Conservation (phyloP, 2,329 filamentous ascomycete genomes). For the Sporothrix luriei region DNA sequence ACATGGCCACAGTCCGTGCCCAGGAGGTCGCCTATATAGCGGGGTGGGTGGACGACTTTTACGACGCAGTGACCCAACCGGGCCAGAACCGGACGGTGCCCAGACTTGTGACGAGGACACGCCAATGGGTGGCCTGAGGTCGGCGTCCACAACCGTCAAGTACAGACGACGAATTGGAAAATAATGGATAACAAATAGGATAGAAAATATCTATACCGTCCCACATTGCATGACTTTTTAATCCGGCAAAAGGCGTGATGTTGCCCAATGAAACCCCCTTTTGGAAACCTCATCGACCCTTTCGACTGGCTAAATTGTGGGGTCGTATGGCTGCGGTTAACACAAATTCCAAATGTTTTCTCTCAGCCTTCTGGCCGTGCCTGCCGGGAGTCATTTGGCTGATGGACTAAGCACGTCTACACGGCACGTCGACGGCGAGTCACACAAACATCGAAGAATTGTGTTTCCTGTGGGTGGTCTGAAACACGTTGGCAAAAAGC, state of each 20-base stretch:
- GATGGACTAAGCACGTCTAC: too few relatives aligned
- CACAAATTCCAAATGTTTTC: too few relatives aligned
- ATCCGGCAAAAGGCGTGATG: neutral
- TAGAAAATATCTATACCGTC: neutral
- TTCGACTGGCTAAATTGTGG: neutral
- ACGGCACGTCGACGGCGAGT: neutral
- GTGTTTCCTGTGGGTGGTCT: neutral
- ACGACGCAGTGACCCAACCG: constrained; percentile 33
- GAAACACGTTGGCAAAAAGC: neutral
- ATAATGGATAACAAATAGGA: neutral
- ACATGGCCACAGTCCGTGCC: constrained; percentile 50
- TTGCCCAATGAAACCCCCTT: neutral
- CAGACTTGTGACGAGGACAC: neutral
- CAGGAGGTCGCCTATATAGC: constrained; percentile 54
- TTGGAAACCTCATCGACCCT: neutral
- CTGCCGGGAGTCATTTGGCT: neutral
- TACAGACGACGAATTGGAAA: neutral
- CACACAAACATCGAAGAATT: neutral
- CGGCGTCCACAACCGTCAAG: neutral
- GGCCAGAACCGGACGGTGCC: neutral
- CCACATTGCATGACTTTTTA: neutral
- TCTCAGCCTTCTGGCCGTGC: neutral
- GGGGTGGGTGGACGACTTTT: constrained; percentile 57
- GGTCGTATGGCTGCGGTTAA: too few relatives aligned
- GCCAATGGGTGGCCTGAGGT: neutral